phyloP scores from a whole-genome alignment of 257 asterid genomes.

The Apocynum venetum region DNA sequence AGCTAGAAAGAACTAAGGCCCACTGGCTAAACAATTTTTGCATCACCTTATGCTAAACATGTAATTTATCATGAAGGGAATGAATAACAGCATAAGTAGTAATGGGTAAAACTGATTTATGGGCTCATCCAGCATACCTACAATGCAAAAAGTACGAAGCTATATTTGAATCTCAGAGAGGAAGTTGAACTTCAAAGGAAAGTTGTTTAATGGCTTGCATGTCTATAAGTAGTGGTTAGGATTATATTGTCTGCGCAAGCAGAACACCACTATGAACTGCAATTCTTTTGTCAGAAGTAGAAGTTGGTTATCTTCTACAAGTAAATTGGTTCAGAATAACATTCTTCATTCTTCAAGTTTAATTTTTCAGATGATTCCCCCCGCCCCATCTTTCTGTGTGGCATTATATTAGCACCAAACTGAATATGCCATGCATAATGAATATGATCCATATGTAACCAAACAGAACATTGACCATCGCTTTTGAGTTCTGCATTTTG shows the following conservation, averaged over 20 bases:
- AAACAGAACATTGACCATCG: slow-evolving; percentile 51
- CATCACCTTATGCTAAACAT: background rate
- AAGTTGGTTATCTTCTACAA: background rate
- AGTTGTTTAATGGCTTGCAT: background rate
- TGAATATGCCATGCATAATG: slow-evolving; percentile 27
- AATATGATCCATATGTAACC: background rate
- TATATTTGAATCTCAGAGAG: background rate
- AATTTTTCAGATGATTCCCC: slow-evolving; percentile 30
- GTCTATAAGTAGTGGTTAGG: background rate
- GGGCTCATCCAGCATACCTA: background rate
- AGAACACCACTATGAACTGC: background rate
- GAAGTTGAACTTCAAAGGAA: background rate
- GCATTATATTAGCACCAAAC: slow-evolving; percentile 62
- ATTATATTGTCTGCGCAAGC: background rate
- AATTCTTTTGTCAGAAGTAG: background rate
- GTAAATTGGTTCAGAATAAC: background rate
- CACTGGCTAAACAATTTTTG: background rate
- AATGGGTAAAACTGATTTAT: background rate
- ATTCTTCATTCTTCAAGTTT: background rate
- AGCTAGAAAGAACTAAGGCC: background rate
- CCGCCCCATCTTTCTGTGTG: no score
- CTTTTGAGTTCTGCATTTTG: slow-evolving; percentile 72
- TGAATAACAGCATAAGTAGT: background rate
- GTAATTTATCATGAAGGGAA: background rate
- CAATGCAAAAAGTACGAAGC: background rate